These are phyloP conservation scores for Lablab purpureus DNA, from an alignment of 306 rosid genomes.

Conservation along the genomic window DNA sequence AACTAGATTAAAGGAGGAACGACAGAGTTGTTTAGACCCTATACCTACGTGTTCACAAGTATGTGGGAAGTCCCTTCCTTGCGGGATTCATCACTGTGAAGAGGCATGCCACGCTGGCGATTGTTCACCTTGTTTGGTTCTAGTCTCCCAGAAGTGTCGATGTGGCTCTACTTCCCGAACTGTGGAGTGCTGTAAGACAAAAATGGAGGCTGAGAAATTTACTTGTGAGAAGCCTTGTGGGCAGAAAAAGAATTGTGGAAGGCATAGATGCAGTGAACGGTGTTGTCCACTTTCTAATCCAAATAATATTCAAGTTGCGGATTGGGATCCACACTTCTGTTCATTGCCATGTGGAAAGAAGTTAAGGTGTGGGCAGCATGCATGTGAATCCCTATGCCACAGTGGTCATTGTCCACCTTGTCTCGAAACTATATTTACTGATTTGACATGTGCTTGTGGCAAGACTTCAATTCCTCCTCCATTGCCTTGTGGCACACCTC, in stretches of 20 bases:
- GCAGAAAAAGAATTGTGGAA: slow-evolving; percentile 86
- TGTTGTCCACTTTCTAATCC: slow-evolving; percentile 84
- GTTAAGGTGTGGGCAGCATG: slow-evolving; percentile 85
- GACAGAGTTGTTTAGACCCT: slow-evolving; percentile 78
- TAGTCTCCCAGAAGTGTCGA: slow-evolving; percentile 78
- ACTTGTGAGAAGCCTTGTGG: slow-evolving; percentile 89
- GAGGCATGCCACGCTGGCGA: slow-evolving; percentile 77
- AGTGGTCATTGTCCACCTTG: slow-evolving; percentile 96
- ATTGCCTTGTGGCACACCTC: slow-evolving; percentile 81
- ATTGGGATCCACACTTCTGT: slow-evolving; percentile 93
- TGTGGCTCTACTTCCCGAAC: slow-evolving; percentile 75
- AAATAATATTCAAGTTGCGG: slow-evolving; percentile 50
- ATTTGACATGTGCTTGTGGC: slow-evolving; percentile 86
- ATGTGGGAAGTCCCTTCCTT: slow-evolving; percentile 74
- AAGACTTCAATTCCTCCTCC: slow-evolving; percentile 92
- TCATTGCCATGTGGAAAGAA: slow-evolving; percentile 81
- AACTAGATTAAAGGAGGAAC: slow-evolving; percentile 68
- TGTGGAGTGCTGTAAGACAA: slow-evolving; percentile 79
- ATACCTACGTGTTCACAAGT: slow-evolving; percentile 77
- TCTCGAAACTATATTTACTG: slow-evolving; percentile 85
- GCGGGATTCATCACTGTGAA: slow-evolving; percentile 70
- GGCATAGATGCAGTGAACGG: slow-evolving; percentile 88
- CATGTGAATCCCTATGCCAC: slow-evolving; percentile 82
- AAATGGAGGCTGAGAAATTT: slow-evolving; percentile 56
- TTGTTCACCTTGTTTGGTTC: slow-evolving; percentile 78